Percentiles rank a stretch among this genome's conserved stretches.
Evolutionary conservation across 805 yeast genomes (phyloP).

Genomic region (Wickerhamiella shivajii): DNA sequence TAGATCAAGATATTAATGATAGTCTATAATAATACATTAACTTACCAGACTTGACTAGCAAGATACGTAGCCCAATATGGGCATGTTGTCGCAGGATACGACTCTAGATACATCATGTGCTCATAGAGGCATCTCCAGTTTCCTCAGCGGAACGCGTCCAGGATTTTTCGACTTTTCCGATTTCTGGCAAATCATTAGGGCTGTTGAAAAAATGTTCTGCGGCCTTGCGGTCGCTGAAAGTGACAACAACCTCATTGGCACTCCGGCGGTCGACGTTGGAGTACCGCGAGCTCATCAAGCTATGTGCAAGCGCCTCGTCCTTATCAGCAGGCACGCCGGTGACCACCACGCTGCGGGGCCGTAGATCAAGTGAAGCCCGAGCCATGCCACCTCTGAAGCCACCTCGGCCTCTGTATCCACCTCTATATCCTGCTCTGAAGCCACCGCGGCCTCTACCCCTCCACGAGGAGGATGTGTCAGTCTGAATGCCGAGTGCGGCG

Average conservation of each 20-base stretch:
- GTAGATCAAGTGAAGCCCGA: constrained; percentile 23
- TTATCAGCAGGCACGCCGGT: constrained; percentile 20
- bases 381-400: constrained; percentile 17
- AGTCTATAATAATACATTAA: too few relatives aligned
- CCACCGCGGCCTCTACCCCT: constrained; percentile 13
- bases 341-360: constrained; percentile 27
- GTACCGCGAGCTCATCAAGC: constrained; percentile 18
- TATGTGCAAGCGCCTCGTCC: constrained; percentile 24
- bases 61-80: too few relatives aligned
- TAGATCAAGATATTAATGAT: too few relatives aligned
- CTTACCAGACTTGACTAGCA: too few relatives aligned
- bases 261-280: constrained; percentile 13
- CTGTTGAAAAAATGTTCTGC: constrained; percentile 27
- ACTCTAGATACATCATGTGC: too few relatives aligned
- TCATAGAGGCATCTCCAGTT: too few relatives aligned
- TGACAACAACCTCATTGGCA: constrained; percentile 14
- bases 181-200: constrained; percentile 18
- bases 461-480: constrained; percentile 3
- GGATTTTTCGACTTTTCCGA: constrained; percentile 21
- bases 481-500: constrained; percentile 12
- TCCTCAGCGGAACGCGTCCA: too few relatives aligned
- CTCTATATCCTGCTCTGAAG: constrained; percentile 16
- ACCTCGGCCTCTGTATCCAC: constrained; percentile 18
- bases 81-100: too few relatives aligned
- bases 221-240: constrained; percentile 24